Conservation (phyloP, 1,284 basidiomycete genomes). For the Ceratobasidium sp. region DNA sequence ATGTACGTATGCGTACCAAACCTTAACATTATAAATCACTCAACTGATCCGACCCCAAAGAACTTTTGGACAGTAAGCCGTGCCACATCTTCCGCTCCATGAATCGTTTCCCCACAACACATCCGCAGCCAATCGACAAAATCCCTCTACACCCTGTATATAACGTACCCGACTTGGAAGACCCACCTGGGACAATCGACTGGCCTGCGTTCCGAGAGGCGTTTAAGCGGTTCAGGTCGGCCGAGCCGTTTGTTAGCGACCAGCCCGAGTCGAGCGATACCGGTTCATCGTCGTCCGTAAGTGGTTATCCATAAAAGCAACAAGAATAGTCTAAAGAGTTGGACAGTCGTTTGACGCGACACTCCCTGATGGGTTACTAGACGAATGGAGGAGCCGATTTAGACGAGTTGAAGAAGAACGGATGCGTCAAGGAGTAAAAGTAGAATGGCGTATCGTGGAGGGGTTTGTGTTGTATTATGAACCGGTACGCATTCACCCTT, state of each 20-base stretch:
- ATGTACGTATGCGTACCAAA: slow-evolving; percentile 63
- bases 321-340: not conserved
- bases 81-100: not conserved
- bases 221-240: slow-evolving; percentile 63
- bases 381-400: slow-evolving; percentile 66
- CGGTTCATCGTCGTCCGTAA: slow-evolving; percentile 61
- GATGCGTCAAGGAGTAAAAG: slow-evolving; percentile 55
- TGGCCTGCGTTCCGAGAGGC: slow-evolving; percentile 71
- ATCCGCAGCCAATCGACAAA: slow-evolving; percentile 72
- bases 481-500: slow-evolving; percentile 62
- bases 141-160: slow-evolving; percentile 84
- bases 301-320: not conserved
- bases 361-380: slow-evolving; percentile 47
- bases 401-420: slow-evolving; percentile 56
- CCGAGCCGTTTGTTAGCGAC: slow-evolving; percentile 57
- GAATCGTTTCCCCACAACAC: not conserved
- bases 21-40: not conserved
- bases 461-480: slow-evolving; percentile 96
- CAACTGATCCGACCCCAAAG: slow-evolving; percentile 52
- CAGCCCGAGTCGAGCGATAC: slow-evolving; percentile 75
- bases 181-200: slow-evolving; percentile 81
- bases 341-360: not conserved
- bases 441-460: slow-evolving; percentile 87
- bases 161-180: slow-evolving; percentile 90
- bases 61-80: slow-evolving; percentile 81